These are phyloP conservation scores for Davidsoniella neocaledoniae DNA, from an alignment of 2,329 filamentous ascomycete genomes.

Conservation along the genomic window DNA sequence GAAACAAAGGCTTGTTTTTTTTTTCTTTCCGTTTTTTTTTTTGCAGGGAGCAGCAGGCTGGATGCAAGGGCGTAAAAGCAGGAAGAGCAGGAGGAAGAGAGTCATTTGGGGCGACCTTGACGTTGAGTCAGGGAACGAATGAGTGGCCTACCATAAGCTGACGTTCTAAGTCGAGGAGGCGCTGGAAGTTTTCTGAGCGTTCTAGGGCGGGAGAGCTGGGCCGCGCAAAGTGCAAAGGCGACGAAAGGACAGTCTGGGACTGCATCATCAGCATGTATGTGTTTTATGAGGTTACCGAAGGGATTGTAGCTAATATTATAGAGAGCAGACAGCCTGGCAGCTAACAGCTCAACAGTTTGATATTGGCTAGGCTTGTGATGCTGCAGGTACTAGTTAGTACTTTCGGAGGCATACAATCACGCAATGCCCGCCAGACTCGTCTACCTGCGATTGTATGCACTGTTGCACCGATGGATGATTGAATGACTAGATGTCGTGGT, in stretches of 20 bases:
- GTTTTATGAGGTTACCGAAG: too few species aligned
- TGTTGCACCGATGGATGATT: not conserved
- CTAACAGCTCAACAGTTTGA: too few species aligned
- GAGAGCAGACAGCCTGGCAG: too few species aligned
- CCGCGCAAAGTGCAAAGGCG: not conserved
- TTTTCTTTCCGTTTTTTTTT: too few species aligned
- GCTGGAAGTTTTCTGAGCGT: constrained; percentile 6
- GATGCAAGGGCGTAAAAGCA: not conserved
- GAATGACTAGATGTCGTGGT: too few species aligned
- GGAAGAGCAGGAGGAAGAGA: not conserved
- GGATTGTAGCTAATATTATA: too few species aligned
- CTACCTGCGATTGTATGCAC: not conserved
- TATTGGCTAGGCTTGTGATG: not conserved
- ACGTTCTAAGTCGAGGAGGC: constrained; percentile 5
- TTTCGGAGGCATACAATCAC: not conserved
- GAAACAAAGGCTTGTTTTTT: too few species aligned
- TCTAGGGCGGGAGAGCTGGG: not conserved
- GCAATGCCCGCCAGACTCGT: not conserved
- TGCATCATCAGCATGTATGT: not conserved
- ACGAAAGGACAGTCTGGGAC: not conserved
- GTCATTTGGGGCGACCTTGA: not conserved
- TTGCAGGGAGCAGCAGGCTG: not conserved
- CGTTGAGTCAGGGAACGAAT: not conserved
- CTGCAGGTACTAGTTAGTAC: not conserved
- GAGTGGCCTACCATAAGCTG: constrained; percentile 6